Percentiles rank a stretch among this genome's conserved stretches.
Evolutionary conservation across 1,284 basidiomycete species (phyloP).

Genomic region (Quambalaria eucalypti): DNA sequence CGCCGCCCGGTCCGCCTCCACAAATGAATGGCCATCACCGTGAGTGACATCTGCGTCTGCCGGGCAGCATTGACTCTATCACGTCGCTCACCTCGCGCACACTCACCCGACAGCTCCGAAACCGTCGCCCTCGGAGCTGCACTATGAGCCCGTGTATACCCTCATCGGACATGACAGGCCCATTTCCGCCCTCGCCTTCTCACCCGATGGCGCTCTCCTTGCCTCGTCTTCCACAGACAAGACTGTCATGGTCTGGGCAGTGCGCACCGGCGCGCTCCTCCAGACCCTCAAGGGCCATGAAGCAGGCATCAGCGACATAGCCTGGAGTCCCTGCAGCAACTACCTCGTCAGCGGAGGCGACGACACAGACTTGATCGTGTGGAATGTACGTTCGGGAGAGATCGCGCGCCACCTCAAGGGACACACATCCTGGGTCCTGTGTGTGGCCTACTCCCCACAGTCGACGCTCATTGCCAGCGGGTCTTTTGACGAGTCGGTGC

Average conservation of each 20-base stretch:
- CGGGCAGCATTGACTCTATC: too few species aligned
- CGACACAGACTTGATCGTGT: conserved; percentile 26
- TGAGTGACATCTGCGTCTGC: too few species aligned
- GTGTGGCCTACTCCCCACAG: conserved; percentile 78
- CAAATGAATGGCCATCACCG: too few species aligned
- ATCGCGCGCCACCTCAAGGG: conserved; percentile 53
- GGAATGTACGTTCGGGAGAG: conserved; percentile 13
- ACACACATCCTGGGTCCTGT: conserved; percentile 89
- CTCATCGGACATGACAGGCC: conserved; percentile 49
- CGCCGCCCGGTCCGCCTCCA: too few species aligned
- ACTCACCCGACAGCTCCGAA: too few species aligned
- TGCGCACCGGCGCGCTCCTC: conserved; percentile 17
- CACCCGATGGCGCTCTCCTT: conserved; percentile 49
- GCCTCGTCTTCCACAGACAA: conserved; percentile 46
- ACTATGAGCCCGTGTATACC: conserved; percentile 41
- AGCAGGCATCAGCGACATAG: conserved; percentile 32
- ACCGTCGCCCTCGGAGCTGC: conserved; percentile 1
- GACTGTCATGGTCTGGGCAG: conserved; percentile 38
- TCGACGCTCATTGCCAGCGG: conserved; percentile 84
- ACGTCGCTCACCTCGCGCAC: too few species aligned
- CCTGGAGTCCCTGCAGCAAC: conserved; percentile 28
- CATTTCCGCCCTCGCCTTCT: conserved; percentile 50
- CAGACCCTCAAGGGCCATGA: conserved; percentile 18
- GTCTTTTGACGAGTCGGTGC: conserved; percentile 85
- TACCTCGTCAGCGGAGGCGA: conserved; percentile 39